Conservation (phyloP, 495 filamentous ascomycete species). For the Hypoxylon perforatum region DNA sequence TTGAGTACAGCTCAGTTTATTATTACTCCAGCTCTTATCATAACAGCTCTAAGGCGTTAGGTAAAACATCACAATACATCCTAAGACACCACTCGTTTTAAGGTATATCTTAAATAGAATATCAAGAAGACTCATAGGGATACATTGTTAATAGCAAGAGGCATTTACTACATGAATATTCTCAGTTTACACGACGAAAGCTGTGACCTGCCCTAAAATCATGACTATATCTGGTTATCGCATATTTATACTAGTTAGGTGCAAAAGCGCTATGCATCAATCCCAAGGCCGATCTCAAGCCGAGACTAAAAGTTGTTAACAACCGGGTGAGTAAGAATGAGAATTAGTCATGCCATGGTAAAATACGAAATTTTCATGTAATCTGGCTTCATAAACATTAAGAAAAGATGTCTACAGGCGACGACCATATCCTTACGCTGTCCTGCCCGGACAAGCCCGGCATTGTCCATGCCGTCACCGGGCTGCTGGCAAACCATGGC, state of each 20-base stretch:
- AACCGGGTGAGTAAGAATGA: slow-evolving; percentile 8
- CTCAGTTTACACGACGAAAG: slow-evolving; percentile 3
- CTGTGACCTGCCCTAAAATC: slow-evolving; percentile 11
- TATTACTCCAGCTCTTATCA: too few species aligned
- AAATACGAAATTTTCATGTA: slow-evolving; percentile 25
- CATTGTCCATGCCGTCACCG: slow-evolving; percentile 81
- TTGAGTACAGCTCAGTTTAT: too few species aligned
- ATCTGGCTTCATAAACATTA: slow-evolving; percentile 22
- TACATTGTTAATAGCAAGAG: too few species aligned
- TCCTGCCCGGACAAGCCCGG: slow-evolving; percentile 80
- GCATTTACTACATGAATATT: neutral
- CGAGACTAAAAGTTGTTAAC: slow-evolving; percentile 32
- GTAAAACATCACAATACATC: too few species aligned
- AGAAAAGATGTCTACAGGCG: slow-evolving; percentile 39
- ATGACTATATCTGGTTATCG: slow-evolving; percentile 18
- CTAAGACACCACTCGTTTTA: too few species aligned
- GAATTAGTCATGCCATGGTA: slow-evolving; percentile 40
- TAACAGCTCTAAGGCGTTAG: too few species aligned
- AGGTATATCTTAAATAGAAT: too few species aligned
- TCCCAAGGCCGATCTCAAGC: slow-evolving; percentile 42
- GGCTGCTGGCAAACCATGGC: slow-evolving; percentile 70
- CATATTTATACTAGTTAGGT: slow-evolving; percentile 25
- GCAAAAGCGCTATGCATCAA: slow-evolving; percentile 42
- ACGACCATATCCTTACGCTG: slow-evolving; percentile 76
- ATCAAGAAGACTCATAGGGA: too few species aligned